Evolutionary conservation across 176 grass and related monocot species (phyloP).

Genomic region (Eleusine indica): DNA sequence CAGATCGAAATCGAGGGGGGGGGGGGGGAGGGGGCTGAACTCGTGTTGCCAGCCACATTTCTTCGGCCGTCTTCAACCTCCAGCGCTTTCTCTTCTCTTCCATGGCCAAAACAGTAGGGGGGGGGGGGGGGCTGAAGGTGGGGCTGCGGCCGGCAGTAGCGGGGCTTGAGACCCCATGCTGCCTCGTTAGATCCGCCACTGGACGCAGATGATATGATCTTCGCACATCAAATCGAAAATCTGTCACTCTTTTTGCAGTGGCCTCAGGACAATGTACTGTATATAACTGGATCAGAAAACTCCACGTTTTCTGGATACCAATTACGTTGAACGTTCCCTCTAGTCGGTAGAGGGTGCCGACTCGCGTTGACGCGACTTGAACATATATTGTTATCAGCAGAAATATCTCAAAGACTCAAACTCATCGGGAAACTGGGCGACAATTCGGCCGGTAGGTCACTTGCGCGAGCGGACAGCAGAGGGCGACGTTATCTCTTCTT

Average conservation of each 20-base stretch:
- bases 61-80: no score
- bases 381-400: neutral
- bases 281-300: neutral
- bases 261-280: neutral
- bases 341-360: neutral
- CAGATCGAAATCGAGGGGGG: no score
- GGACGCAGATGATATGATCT: neutral
- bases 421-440: neutral
- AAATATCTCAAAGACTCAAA: neutral
- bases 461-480: neutral
- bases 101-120: no score
- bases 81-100: no score
- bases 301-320: neutral
- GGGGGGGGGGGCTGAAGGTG: no score
- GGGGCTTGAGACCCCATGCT: no score
- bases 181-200: no score
- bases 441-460: conserved; percentile 11
- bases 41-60: no score
- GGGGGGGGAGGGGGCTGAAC: no score
- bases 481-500: neutral
- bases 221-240: neutral
- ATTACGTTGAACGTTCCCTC: neutral
- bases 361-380: conserved; percentile 17
- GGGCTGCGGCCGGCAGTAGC: no score
- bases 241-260: neutral